Base-by-base conservation (phyloP, 2,329 filamentous ascomycete species). In the Pestalotiopsis sp. region DNA sequence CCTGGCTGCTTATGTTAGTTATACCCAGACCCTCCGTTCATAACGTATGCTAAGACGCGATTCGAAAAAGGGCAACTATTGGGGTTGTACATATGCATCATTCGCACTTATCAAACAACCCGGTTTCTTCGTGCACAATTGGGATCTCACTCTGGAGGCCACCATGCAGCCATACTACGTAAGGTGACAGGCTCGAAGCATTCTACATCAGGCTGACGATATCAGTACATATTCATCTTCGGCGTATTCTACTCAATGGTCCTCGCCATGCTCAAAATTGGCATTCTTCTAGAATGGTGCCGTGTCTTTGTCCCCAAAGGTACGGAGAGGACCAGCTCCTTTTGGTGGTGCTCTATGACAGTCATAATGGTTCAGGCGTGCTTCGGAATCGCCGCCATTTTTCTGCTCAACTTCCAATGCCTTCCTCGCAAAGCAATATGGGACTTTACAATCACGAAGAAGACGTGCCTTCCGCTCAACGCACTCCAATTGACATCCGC, bases 221-320 rank as follows among this genome's bases (percentile, higher is more conserved):
- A 1, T 52, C 64, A 79, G 76, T 72, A 74, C 23, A 74, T 81
- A 39, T 74, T 79, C 20, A 12, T 66, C 3, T 20, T 58, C 49
- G 78, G 80, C 58, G 72, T 72, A 69, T 78, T 72, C 68, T 83
- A 83, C 70, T 78, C 76, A 0, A 74, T 76, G 41, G 74, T 76
- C 20, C 76, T 83, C 0, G 78, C 79, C 0, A 72, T 81, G 5
- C 72, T 84, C 65, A 84, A 84, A 68, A 75, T 75, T 2, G 79
- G 80, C 25, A 83, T 85, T 59, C 76, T 84, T n/a, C 57, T 82
- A 11, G 80, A 84, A 64, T 84, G 82, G 82, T 75, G 74, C 14
- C 74, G 76, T 31, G 39, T 72, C 66, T 57, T 73, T 61, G 68
- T 77, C 63, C 12, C 75, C 73, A 3, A 69, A 58, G 11, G 78